Evolutionary conservation across 257 asterid species (phyloP), one percentile per base, ranked within the genome.

Genomic region (Mitragyna speciosa): DNA sequence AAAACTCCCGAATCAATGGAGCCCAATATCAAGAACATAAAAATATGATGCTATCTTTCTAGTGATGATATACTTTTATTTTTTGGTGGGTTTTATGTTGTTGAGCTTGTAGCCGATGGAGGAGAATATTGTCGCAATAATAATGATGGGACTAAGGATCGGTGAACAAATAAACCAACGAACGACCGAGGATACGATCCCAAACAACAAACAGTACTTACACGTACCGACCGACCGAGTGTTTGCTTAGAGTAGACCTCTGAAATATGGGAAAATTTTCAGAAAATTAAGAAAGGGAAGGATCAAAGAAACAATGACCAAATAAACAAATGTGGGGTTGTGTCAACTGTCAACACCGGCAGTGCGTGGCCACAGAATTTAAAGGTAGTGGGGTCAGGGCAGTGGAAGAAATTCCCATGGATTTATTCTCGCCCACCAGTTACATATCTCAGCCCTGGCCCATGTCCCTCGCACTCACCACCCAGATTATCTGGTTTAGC

Each of bases 341-440:
- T 58, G 14, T 11, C 39, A 36, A 36, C 67, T 74, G 80, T 58
- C 82, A 39, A 75, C 20, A 75, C 68, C 39, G 68, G 83, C 58
- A 78, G 80, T 78, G n/a, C 78, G 75, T 58, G 63, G 88, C 93
- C 93, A 89, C 91, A 78, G 83, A 82, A 77, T 83, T 48, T 79
- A 85, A 83, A 63, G 72, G 72, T 19, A 30, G 84, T 81, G 86
- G 88, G 85, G 85, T 14, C 7, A 0, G 45, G 7, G 48, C 1
- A 4, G 28, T 58, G 72, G n/a, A 78, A 56, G 41, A 65, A 51
- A 68, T 77, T 78, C 85, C 73, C 16, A 61, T 31, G 20, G 79
- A 61, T 82, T 78, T 74, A 82, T 80, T 89, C 85, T 83, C 65
- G 58, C 36, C 89, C 89, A 88, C 86, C 72, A 77, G 76, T 86